Conservation (phyloP, 2,329 filamentous ascomycete genomes). For the Fusarium liriodendri region DNA sequence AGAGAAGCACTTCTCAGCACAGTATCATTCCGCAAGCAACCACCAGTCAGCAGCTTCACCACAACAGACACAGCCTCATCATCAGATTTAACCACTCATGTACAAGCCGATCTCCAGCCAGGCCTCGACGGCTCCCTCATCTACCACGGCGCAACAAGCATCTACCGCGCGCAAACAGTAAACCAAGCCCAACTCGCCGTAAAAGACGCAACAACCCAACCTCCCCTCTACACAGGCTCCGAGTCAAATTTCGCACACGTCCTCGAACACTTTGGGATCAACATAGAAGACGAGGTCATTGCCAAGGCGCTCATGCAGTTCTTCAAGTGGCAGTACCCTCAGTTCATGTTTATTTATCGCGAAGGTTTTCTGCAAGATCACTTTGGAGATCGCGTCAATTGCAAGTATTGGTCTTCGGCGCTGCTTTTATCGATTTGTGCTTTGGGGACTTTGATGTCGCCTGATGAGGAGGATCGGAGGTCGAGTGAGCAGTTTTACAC, state of each 20-base stretch:
- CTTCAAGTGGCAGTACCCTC: conserved; percentile 46
- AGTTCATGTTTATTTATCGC: conserved; percentile 48
- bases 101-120: conserved; percentile 9
- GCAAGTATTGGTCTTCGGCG: conserved; percentile 45
- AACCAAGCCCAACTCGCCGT: background rate
- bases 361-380: conserved; percentile 45
- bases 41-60: background rate
- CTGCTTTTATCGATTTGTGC: conserved; percentile 42
- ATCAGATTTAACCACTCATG: background rate
- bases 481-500: conserved; percentile 33
- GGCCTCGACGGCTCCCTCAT: conserved; percentile 25
- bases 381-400: conserved; percentile 17
- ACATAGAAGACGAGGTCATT: conserved; percentile 35
- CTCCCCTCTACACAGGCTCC: conserved; percentile 7
- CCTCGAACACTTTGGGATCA: conserved; percentile 38
- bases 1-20: conserved; percentile 7
- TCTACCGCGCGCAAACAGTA: conserved; percentile 33
- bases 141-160: conserved; percentile 41
- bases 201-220: background rate
- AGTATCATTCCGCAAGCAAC: conserved; percentile 4
- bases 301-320: conserved; percentile 36
- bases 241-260: conserved; percentile 31
- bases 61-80: background rate
- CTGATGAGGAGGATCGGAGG: conserved; percentile 10
- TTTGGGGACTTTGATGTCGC: conserved; percentile 32